A percentile compares a stretch with the other conserved stretches of the same genome.
phyloP scores from a whole-genome alignment of 257 asterid genomes.

The Gardenia jasminoides region DNA sequence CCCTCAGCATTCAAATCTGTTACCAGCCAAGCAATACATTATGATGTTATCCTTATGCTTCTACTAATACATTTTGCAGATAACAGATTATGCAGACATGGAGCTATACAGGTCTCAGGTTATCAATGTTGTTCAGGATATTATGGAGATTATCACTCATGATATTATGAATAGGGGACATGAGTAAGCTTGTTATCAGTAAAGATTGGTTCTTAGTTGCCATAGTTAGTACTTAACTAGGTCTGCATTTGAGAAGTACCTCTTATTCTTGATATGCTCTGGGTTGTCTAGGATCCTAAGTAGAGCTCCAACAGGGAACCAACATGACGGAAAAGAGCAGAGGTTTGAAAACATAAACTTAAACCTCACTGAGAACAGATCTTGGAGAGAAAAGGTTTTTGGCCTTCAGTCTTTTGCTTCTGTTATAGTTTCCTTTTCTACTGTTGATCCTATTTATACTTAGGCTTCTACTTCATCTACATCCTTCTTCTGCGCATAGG shows the following conservation, averaged over 20 bases:
- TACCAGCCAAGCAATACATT: slow-evolving; percentile 11
- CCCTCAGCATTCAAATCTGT: slow-evolving; percentile 13
- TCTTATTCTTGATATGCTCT: slow-evolving; percentile 24
- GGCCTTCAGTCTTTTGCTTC: slow-evolving; percentile 16
- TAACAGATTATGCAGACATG: slow-evolving; percentile 46
- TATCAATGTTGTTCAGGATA: slow-evolving; percentile 86
- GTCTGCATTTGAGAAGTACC: slow-evolving; percentile 16
- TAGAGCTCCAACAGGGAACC: slow-evolving; percentile 37
- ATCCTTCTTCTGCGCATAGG: slow-evolving; percentile 43
- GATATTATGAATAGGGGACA: slow-evolving; percentile 79
- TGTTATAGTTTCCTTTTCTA: slow-evolving; percentile 12
- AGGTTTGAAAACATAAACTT: slow-evolving; percentile 68
- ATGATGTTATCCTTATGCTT: not conserved
- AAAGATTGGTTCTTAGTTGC: slow-evolving; percentile 12
- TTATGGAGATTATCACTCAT: slow-evolving; percentile 77
- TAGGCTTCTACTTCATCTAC: slow-evolving; percentile 10
- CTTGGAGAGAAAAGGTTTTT: slow-evolving; percentile 95
- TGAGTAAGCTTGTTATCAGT: slow-evolving; percentile 47
- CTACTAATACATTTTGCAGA: slow-evolving; percentile 35
- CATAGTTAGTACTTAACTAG: slow-evolving; percentile 8
- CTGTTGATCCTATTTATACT: slow-evolving; percentile 6
- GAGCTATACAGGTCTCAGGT: slow-evolving; percentile 55
- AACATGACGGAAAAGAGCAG: slow-evolving; percentile 58
- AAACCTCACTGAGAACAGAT: slow-evolving; percentile 42
- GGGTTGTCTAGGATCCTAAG: slow-evolving; percentile 50